Base-by-base conservation (phyloP, 768 basidiomycete genomes). In the Termitomyces sp. region DNA sequence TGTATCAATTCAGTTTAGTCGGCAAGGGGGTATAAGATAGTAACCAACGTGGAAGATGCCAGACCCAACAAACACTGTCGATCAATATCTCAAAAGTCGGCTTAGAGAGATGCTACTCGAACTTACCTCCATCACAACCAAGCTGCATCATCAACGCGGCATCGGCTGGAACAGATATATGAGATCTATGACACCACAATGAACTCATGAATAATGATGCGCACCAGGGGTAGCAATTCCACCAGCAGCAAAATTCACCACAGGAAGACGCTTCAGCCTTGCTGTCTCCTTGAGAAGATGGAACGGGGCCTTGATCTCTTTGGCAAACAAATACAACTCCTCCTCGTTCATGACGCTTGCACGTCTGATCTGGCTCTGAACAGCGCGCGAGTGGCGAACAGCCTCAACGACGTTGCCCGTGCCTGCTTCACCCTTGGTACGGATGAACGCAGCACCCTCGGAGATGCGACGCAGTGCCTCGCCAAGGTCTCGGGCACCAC, bases 101-200 rank as follows among this genome's bases (percentile, higher is more conserved):
- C 51, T 45, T 55, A 31, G 9, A 22, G 54, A 55, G 59, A 22
- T 13, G 55, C 53, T 27, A 63, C 34, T 47, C 2, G 4, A 45
- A 72, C 86, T 62, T 68, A 95, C 95, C 90, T 78, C 95, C 94
- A 69, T 96, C 96, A 72, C 93, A 94, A 37, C 96, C 94, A 37
- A 98, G 83, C 69, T 96, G 94, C 95, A 98, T 98, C 96, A 98
- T 97, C 62, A 98, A 73, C 4, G 97, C 97, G 16, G 96, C 96
- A 72, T 99, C 96, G 64, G 92, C 94, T 86, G 72, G 30, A 65
- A 58, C 61, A 61, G 61, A 54, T 7, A 18, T 24, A 18, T 54
- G 16, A 64, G 45, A 20, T 51, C 59, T 54, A 57, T 11, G 9
- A 18, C 41, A 45, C 22, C 27, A 37, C 9, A 27, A 16, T 42